A percentile compares a stretch with the other conserved stretches of the same genome.
Conservation (phyloP, 441 rosid genomes). For the Gossypium gossypioides region DNA sequence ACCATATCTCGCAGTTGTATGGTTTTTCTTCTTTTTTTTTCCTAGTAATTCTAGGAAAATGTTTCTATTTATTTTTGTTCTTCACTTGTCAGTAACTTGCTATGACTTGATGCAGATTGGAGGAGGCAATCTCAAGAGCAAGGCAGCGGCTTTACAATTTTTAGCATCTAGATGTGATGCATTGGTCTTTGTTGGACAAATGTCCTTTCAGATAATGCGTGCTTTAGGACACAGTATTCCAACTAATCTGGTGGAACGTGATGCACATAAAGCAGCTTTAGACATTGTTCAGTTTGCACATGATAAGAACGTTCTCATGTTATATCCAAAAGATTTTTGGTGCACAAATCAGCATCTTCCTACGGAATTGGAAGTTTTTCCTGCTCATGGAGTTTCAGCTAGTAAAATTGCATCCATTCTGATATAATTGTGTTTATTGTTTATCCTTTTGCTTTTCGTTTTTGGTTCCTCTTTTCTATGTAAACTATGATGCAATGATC, state of each 20-base stretch:
- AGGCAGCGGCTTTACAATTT: constrained; percentile 47
- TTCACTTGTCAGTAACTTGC: constrained; percentile 16
- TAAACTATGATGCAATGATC: neutral
- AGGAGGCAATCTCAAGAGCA: constrained; percentile 47
- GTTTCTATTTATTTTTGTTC: constrained; percentile 6
- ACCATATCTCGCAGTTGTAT: constrained; percentile 58
- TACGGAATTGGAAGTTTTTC: constrained; percentile 34
- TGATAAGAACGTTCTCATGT: constrained; percentile 30
- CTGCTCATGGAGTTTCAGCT: constrained; percentile 31
- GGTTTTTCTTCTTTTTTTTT: constrained; percentile 9
- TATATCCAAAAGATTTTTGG: constrained; percentile 56
- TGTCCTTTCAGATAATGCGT: constrained; percentile 59
- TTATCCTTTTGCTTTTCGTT: neutral
- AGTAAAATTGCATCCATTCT: constrained; percentile 32
- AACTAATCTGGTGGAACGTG: constrained; percentile 34
- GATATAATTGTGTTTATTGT: neutral
- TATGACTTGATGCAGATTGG: constrained; percentile 45
- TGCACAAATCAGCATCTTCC: constrained; percentile 27
- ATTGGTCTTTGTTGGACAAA: constrained; percentile 50
- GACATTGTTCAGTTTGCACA: constrained; percentile 40
- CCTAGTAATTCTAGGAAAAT: neutral
- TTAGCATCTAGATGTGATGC: constrained; percentile 62
- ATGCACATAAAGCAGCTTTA: constrained; percentile 36
- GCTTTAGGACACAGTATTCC: constrained; percentile 45
- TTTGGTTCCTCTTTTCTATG: neutral